A percentile compares a stretch with the other conserved stretches of the same genome.
Conservation (phyloP, 345 rosid species). For the Eucalyptus shirleyi region DNA sequence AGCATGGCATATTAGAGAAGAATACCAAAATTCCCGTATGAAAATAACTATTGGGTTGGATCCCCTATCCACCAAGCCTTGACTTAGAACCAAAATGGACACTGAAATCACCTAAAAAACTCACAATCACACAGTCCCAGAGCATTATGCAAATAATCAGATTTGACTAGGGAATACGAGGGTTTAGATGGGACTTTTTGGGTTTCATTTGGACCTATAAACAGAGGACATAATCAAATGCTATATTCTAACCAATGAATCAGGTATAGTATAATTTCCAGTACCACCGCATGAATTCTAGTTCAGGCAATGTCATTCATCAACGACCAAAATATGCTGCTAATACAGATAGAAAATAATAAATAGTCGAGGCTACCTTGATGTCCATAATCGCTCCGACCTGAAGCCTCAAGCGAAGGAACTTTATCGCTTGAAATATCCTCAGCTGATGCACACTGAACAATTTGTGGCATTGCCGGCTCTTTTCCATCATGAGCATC, state of each 20-base stretch:
- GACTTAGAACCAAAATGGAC: background rate
- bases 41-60: background rate
- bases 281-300: background rate
- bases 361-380: background rate
- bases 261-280: background rate
- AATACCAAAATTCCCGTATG: background rate
- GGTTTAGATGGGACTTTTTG: background rate
- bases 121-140: background rate
- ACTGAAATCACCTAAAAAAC: background rate
- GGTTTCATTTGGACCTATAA: background rate
- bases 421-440: background rate
- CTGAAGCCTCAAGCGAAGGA: background rate
- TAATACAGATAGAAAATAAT: background rate
- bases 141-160: background rate
- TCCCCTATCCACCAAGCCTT: background rate
- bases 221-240: background rate
- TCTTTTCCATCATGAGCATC: constrained; percentile 2
- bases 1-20: background rate
- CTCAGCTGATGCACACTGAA: background rate
- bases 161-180: background rate
- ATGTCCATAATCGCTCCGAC: constrained; percentile 15
- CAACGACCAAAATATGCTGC: background rate
- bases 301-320: background rate
- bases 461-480: background rate
- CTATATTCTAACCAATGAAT: background rate